phyloP scores from a whole-genome alignment of 1,284 basidiomycete genomes.

The Tetrapyrgos nigripes region DNA sequence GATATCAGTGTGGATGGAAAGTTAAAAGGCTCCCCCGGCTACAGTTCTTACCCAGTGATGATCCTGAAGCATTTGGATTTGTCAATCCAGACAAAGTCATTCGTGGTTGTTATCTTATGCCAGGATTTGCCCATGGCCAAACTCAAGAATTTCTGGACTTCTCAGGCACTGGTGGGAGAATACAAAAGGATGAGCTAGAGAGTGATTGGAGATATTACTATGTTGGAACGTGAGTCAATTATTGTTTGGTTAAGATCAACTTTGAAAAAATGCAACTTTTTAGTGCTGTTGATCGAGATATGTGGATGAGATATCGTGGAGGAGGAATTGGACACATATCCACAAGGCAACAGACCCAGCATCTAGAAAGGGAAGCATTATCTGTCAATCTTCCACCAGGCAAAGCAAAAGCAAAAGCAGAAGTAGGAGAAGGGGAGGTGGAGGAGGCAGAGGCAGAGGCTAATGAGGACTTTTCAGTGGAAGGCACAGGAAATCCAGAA shows the following conservation, averaged over 20 bases:
- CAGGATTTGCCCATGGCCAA: constrained; percentile 15
- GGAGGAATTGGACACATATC: constrained; percentile 1
- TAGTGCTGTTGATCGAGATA: constrained; percentile 18
- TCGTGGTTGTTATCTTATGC: constrained; percentile 29
- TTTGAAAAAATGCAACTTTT: too few species aligned
- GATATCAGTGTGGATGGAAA: constrained; percentile 17
- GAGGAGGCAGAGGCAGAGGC: too few species aligned
- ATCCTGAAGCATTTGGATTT: constrained; percentile 35
- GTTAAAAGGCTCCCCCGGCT: constrained; percentile 20
- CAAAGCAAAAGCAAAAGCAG: too few species aligned
- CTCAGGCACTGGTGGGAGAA: too few species aligned
- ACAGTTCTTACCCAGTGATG: constrained; percentile 21
- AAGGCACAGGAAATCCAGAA: too few species aligned
- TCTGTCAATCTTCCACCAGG: too few species aligned
- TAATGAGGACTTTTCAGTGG: too few species aligned
- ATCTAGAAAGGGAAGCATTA: too few species aligned
- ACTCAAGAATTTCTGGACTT: background rate
- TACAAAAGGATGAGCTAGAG: too few species aligned
- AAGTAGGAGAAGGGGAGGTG: too few species aligned
- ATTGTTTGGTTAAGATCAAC: constrained; percentile 5
- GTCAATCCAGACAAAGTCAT: constrained; percentile 33
- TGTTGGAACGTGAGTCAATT: constrained; percentile 1
- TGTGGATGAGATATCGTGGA: too few species aligned
- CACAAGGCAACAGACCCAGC: background rate
- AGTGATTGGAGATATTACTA: too few species aligned